phyloP scores from a whole-genome alignment of 2,329 filamentous ascomycete species.

The Elsinoe australis region DNA sequence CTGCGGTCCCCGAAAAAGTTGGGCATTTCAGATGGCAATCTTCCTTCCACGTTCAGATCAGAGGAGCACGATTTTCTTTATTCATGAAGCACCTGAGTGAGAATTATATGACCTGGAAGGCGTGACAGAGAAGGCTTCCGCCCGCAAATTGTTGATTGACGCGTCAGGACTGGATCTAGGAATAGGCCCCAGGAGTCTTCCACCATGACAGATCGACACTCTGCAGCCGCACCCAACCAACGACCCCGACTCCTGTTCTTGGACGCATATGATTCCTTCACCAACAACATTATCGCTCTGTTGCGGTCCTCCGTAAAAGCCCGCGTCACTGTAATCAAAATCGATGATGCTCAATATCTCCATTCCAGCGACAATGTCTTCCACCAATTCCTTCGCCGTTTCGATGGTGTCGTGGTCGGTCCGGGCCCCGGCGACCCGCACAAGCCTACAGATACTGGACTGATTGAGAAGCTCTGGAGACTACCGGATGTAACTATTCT shows the following conservation, averaged over 20 bases:
- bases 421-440: slow-evolving; percentile 81
- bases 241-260: slow-evolving; percentile 61
- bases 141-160: not conserved
- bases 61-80: no score
- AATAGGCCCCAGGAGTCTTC: not conserved
- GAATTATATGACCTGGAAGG: no score
- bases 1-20: no score
- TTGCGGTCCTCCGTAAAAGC: slow-evolving; percentile 62
- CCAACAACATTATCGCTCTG: slow-evolving; percentile 84
- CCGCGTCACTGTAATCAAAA: slow-evolving; percentile 59
- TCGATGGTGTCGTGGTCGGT: slow-evolving; percentile 81
- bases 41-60: no score
- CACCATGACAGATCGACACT: slow-evolving; percentile 4
- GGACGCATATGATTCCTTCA: slow-evolving; percentile 95
- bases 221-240: slow-evolving; percentile 16
- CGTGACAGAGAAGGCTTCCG: no score
- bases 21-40: no score
- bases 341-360: slow-evolving; percentile 45
- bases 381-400: slow-evolving; percentile 46
- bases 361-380: slow-evolving; percentile 31
- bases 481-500: slow-evolving; percentile 52
- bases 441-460: slow-evolving; percentile 66
- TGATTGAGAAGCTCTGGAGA: slow-evolving; percentile 70
- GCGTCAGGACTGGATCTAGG: not conserved
- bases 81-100: no score